phyloP scores from a whole-genome alignment of 1,139 yeast genomes.

The Meyerozyma smithsonii region DNA sequence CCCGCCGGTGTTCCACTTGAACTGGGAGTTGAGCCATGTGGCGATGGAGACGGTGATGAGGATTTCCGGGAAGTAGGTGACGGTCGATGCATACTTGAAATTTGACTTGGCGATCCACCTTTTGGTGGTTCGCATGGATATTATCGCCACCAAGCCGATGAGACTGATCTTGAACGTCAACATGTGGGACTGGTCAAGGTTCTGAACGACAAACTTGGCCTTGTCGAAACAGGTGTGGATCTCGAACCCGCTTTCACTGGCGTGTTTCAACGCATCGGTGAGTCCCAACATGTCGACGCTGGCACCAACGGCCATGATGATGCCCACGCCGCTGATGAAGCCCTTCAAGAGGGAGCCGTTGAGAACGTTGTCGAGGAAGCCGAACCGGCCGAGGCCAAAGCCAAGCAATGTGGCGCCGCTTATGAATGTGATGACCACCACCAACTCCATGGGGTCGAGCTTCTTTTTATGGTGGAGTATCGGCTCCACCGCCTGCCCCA shows the following conservation, averaged over 20 bases:
- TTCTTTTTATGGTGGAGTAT: conserved; percentile 46
- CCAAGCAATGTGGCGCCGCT: conserved; percentile 74
- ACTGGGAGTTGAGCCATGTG: conserved; percentile 51
- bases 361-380: conserved; percentile 82
- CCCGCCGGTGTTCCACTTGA: conserved; percentile 55
- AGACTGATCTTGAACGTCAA: conserved; percentile 53
- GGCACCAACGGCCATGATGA: conserved; percentile 83
- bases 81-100: conserved; percentile 19
- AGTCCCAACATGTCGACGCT: conserved; percentile 70
- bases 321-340: conserved; percentile 88
- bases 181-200: conserved; percentile 38
- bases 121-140: conserved; percentile 41
- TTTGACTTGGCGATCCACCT: conserved; percentile 18
- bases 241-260: conserved; percentile 28
- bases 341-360: conserved; percentile 83
- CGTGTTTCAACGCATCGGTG: conserved; percentile 29
- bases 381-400: conserved; percentile 79
- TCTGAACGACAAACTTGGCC: conserved; percentile 46
- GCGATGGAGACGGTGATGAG: conserved; percentile 64
- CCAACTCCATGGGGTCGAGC: conserved; percentile 57
- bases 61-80: conserved; percentile 75
- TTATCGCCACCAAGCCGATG: conserved; percentile 39
- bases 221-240: conserved; percentile 78
- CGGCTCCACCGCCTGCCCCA: conserved; percentile 88
- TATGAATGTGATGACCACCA: conserved; percentile 68